A percentile compares a stretch with the other conserved stretches of the same genome.
phyloP scores from a whole-genome alignment of 208 protist genomes.

The Vickermania ingenoplastis region DNA sequence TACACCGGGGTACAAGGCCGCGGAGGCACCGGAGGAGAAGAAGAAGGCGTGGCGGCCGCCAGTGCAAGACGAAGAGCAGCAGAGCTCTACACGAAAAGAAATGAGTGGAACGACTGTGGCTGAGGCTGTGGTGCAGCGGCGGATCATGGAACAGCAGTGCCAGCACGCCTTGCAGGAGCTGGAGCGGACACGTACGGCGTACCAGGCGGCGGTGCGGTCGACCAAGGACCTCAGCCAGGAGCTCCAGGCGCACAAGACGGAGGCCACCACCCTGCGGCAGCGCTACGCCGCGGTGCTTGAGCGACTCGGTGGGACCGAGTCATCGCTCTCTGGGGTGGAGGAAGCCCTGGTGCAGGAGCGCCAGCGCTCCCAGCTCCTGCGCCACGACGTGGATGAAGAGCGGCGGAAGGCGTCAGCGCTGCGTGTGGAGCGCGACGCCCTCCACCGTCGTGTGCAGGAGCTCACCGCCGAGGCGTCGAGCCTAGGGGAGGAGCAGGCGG shows the following conservation, averaged over 20 bases:
- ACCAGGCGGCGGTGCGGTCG: slow-evolving; percentile 25
- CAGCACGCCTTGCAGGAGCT: slow-evolving; percentile 40
- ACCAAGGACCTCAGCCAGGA: slow-evolving; percentile 16
- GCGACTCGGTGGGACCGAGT: slow-evolving; percentile 48
- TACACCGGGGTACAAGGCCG: too few species aligned
- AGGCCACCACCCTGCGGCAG: slow-evolving; percentile 51
- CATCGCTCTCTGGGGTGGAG: slow-evolving; percentile 33
- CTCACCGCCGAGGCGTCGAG: neutral
- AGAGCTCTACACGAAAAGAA: too few species aligned
- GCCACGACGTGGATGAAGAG: slow-evolving; percentile 34
- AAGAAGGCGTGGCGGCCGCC: too few species aligned
- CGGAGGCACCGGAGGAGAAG: too few species aligned
- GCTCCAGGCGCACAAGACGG: slow-evolving; percentile 52
- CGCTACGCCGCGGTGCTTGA: slow-evolving; percentile 44
- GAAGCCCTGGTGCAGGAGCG: slow-evolving; percentile 55
- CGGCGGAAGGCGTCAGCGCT: slow-evolving; percentile 21
- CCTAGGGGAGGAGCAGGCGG: slow-evolving; percentile 9
- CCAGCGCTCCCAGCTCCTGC: slow-evolving; percentile 11
- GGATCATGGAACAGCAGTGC: slow-evolving; percentile 34
- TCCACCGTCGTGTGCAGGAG: slow-evolving; percentile 32
- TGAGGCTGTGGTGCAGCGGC: neutral
- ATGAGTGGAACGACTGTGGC: neutral
- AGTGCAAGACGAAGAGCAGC: too few species aligned
- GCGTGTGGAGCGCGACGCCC: slow-evolving; percentile 23
- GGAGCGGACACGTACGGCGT: slow-evolving; percentile 33